These are phyloP conservation scores for Scedosporium dehoogii DNA, from an alignment of 2,329 filamentous ascomycete genomes.

Conservation along the genomic window DNA sequence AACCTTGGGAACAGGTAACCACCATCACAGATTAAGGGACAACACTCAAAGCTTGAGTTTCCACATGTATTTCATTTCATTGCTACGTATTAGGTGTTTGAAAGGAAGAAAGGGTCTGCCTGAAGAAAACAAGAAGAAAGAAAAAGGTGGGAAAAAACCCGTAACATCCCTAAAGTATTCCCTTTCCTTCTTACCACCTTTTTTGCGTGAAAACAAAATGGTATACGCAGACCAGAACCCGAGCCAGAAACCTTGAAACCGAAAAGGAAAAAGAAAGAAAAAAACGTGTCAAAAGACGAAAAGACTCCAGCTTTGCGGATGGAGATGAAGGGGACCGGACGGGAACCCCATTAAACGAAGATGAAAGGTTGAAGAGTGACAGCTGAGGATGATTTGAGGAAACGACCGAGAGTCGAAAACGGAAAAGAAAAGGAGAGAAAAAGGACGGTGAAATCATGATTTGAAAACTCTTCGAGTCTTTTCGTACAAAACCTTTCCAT, in stretches of 20 bases:
- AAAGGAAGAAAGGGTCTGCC: too few relatives aligned
- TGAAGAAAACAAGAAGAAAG: background rate
- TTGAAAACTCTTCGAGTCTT: background rate
- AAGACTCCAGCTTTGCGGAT: background rate
- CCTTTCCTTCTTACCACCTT: background rate
- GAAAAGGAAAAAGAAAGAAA: background rate
- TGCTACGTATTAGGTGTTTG: background rate
- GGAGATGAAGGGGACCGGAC: background rate
- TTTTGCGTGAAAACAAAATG: background rate
- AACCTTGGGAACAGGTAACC: too few relatives aligned
- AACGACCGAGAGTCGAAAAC: background rate
- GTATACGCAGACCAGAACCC: background rate
- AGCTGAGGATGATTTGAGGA: too few relatives aligned
- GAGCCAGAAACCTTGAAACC: background rate
- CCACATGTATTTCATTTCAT: background rate
- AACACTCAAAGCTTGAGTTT: too few relatives aligned
- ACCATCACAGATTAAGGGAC: background rate
- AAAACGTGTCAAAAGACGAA: background rate
- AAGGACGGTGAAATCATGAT: background rate
- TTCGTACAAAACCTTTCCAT: slow-evolving; percentile 1
- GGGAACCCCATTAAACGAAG: background rate
- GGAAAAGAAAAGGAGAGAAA: background rate
- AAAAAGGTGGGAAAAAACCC: background rate
- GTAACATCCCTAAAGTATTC: background rate
- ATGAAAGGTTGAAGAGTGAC: background rate